Base-by-base conservation (phyloP, 2,329 filamentous ascomycete species). In the Pseudocercospora ulei region DNA sequence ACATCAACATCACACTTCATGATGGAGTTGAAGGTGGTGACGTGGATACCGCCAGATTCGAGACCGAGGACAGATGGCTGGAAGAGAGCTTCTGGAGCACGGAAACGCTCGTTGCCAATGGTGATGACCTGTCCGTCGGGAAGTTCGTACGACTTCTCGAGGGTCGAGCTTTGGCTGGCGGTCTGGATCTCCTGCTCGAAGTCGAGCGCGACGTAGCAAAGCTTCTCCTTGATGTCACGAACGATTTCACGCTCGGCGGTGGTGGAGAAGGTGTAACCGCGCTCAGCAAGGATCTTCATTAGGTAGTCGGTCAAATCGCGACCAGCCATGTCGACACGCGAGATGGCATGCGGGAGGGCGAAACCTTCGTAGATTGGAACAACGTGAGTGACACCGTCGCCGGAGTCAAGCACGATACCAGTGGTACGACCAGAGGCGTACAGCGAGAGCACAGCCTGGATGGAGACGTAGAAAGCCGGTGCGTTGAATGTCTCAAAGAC, bases 1-100 rank as follows among this genome's bases (percentile, higher is more conserved):
- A 98, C 90, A 69, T 98, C 90, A 69, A 98, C 87, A 71, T 98
- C 90, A 71, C 90, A 96, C 83, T 98, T 98, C 86, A 96, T 96
- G 81, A 98, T 95, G 62, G 90, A 96, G 82, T 96, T 96, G 84
- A 95, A 96, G 61, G 90, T 96, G 66, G 88, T 96, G 66, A 94
- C 87, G 75, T 96, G 90, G 72, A 98, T 96, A 72, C 90, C 90
- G 65, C 88, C 88, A 69, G 80, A 86, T 74, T 98, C 90, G 63
- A 95, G 87, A 80, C 90, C 90, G 59, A 98, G 75, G 59, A 96
- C 88, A 56, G 82, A 90, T 65, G 90, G 90, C 77, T 95, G 85
- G 87, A 98, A 98, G 62, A 98, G 83, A 70, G 90, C 88, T 76
- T 98, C 90, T 57, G 90, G 90, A 67, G 88, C 88, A 72, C 90